phyloP scores from a whole-genome alignment of 2,329 filamentous ascomycete species.

The Pseudocercospora cruenta region DNA sequence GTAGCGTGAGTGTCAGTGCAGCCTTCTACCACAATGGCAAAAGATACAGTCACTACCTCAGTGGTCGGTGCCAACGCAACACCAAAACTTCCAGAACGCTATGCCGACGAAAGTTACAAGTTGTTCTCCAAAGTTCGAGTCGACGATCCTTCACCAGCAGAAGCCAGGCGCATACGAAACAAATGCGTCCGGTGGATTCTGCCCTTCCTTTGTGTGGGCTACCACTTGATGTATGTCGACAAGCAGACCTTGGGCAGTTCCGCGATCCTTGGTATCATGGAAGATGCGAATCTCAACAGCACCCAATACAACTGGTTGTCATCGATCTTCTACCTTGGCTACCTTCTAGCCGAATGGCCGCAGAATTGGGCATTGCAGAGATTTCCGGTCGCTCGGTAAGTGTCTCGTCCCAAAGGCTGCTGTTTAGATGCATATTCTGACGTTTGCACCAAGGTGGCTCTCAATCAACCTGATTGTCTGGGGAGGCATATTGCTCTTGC shows the following conservation, averaged over 20 bases:
- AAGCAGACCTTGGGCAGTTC: constrained; percentile 31
- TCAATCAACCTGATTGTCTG: constrained; percentile 23
- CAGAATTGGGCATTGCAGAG: constrained; percentile 33
- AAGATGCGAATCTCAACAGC: constrained; percentile 33
- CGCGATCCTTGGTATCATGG: constrained; percentile 39
- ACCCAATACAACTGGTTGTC: constrained; percentile 38
- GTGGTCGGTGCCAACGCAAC: background rate
- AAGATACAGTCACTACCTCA: constrained; percentile 2
- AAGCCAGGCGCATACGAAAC: constrained; percentile 22
- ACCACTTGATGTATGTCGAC: constrained; percentile 28
- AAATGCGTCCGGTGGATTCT: constrained; percentile 25
- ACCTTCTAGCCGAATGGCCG: constrained; percentile 32
- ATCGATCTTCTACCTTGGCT: constrained; percentile 30
- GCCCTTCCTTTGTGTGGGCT: constrained; percentile 26
- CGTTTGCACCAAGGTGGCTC: constrained; percentile 16
- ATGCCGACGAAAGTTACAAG: constrained; percentile 26
- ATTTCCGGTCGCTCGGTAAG: constrained; percentile 17
- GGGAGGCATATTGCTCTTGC: constrained; percentile 39
- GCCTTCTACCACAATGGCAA: constrained; percentile 16
- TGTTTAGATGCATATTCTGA: background rate
- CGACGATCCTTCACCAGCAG: constrained; percentile 21
- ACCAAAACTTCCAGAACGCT: constrained; percentile 20
- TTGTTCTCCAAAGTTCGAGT: constrained; percentile 24
- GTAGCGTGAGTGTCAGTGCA: too few species aligned
- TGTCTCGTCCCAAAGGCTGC: too few species aligned